Base-by-base conservation (phyloP, 768 basidiomycete species). In the Bullera alba region DNA sequence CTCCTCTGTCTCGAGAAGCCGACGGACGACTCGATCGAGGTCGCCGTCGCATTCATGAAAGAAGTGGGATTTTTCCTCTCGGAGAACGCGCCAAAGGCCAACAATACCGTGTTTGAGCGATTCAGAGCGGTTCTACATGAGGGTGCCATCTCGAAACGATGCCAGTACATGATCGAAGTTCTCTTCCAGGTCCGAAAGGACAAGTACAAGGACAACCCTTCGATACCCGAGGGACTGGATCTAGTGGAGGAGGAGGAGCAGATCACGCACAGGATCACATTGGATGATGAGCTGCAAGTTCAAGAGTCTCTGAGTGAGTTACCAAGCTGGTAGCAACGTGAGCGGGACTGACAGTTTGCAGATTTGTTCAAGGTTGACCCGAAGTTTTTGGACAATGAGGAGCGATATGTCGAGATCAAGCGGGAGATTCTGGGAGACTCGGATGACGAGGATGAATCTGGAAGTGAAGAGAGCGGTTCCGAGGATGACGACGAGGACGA, bases 81-180 rank as follows among this genome's bases (percentile, higher is more conserved):
- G 0, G 93, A 97, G 77, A 87, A 89, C 69, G 85, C 87, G 2
- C 89, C 93, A 22, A 92, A 92, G 70, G 91, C 88, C 56, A 95
- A 89, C 64, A 85, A 87, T n/a, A 83, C 83, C 30, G 85, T 95
- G 29, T 97, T 84, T 69, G 95, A 97, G 71, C 86, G 92, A 21
- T 96, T 97, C 81, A 85, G 95, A 39, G 88, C 89, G 0, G 90
- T 96, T 7, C 77, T 99, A 28, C 95, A 97, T 73, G 95, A 97
- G 72, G 90, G 90, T 22, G 77, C 79, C 37, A 93, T 99, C 72
- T 91, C 87, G 65, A 91, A 97, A 61, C 83, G 95, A 60, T 88
- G 93, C 25, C 95, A 97, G 69, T 99, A 96, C 75, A 96, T 96
- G 95, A 89, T 99, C 60, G 95, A 97, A 75, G 95, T 97, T 2